Conservation (phyloP, 768 basidiomycete genomes). For the Kwoniella bestiolae region DNA sequence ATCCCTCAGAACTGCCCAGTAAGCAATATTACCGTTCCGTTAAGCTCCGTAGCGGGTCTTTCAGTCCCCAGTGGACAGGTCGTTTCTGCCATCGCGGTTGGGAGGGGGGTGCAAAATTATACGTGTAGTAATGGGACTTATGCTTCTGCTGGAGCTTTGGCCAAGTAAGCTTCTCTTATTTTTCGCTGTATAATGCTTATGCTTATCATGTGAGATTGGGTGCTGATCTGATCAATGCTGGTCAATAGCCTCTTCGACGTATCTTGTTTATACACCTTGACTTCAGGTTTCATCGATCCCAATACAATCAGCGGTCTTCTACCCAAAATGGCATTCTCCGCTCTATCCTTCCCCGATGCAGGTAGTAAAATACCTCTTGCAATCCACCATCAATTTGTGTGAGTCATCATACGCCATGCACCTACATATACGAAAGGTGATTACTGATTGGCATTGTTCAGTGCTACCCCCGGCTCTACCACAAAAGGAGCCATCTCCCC, state of each 20-base stretch:
- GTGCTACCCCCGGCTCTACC: constrained; percentile 22
- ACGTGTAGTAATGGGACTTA: constrained; percentile 52
- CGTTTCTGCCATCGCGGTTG: constrained; percentile 32
- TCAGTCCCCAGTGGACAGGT: constrained; percentile 34
- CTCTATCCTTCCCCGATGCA: constrained; percentile 40
- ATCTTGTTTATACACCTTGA: constrained; percentile 60
- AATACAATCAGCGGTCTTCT: constrained; percentile 16
- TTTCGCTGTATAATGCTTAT: constrained; percentile 6
- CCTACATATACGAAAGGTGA: neutral
- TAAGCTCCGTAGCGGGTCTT: constrained; percentile 13
- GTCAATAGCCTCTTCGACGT: constrained; percentile 64
- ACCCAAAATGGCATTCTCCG: constrained; percentile 67
- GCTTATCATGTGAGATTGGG: too few relatives aligned
- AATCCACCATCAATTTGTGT: constrained; percentile 45
- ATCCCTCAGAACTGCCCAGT: constrained; percentile 14
- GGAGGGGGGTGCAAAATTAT: constrained; percentile 57
- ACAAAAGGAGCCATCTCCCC: constrained; percentile 37
- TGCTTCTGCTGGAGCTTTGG: constrained; percentile 44
- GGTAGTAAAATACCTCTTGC: constrained; percentile 23
- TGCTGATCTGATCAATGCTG: neutral
- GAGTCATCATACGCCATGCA: too few relatives aligned
- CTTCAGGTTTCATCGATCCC: constrained; percentile 48
- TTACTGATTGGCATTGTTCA: constrained; percentile 7
- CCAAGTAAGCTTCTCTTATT: constrained; percentile 32
- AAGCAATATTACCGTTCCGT: constrained; percentile 26